A percentile compares a stretch with the other conserved stretches of the same genome.
Conservation (phyloP, 169 alveolate species). For the Cyclospora cayetanensis region DNA sequence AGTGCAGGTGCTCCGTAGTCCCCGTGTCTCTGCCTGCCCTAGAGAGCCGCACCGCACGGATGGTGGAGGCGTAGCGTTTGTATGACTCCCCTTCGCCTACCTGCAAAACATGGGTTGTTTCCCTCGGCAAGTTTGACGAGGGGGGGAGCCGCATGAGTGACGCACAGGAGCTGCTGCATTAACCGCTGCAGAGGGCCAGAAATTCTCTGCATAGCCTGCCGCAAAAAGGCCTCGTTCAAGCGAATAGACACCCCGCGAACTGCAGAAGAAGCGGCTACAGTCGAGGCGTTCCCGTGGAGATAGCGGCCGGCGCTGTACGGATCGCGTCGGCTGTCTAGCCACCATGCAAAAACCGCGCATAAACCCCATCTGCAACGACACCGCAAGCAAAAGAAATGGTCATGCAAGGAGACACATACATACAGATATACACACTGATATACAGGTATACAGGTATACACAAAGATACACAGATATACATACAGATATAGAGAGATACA, state of each 20-base stretch:
- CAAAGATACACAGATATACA: no score
- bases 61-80: no score
- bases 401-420: background rate
- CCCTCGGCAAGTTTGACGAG: conserved; percentile 22
- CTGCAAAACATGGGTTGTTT: conserved; percentile 35
- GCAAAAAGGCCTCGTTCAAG: conserved; percentile 21
- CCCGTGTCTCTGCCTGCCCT: no score
- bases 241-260: conserved; percentile 1
- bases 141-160: background rate
- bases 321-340: conserved; percentile 36
- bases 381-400: no score
- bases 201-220: background rate
- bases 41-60: no score
- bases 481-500: no score
- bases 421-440: background rate
- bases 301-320: conserved; percentile 20
- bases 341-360: conserved; percentile 51
- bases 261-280: background rate
- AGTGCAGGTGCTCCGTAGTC: no score
- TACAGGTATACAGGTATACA: no score
- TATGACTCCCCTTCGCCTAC: no score
- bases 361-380: conserved; percentile 54
- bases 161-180: conserved; percentile 18
- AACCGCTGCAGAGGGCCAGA: background rate
- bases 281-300: background rate